phyloP scores from a whole-genome alignment of 306 rosid genomes.

The Castanopsis chinensis region DNA sequence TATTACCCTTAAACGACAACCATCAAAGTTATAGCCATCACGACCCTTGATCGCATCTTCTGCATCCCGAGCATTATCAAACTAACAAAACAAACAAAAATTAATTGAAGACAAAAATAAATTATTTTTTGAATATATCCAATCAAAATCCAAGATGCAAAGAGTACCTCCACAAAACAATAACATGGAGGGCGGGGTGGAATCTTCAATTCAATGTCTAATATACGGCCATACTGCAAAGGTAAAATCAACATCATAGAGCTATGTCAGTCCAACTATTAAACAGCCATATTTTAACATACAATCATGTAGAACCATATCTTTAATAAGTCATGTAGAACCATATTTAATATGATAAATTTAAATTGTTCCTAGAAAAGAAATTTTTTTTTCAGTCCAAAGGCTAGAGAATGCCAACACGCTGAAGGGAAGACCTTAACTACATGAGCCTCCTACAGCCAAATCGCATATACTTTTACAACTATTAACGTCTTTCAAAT shows the following conservation, averaged over 20 bases:
- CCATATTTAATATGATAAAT: not conserved
- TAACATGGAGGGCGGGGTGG: conserved; percentile 98
- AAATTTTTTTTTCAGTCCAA: not conserved
- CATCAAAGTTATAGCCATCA: conserved; percentile 98
- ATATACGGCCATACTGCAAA: conserved; percentile 90
- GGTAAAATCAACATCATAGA: conserved; percentile 19
- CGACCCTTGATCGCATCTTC: conserved; percentile 96
- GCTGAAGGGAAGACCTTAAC: not conserved
- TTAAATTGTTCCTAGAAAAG: not conserved
- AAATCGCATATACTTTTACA: not conserved
- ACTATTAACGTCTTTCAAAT: not conserved
- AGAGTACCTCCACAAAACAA: conserved; percentile 90
- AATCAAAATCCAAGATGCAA: not conserved
- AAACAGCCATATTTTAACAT: conserved; percentile 1
- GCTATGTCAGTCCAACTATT: conserved; percentile 17
- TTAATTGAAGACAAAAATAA: not conserved
- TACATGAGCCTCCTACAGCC: not conserved
- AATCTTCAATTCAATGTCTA: conserved; percentile 91
- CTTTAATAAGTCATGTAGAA: not conserved
- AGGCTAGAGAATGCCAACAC: not conserved
- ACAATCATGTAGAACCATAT: not conserved
- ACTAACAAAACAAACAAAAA: conserved; percentile 43
- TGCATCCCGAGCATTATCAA: conserved; percentile 92
- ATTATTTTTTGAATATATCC: not conserved
- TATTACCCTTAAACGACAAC: conserved; percentile 90